A percentile compares a stretch with the other conserved stretches of the same genome.
These are phyloP conservation scores for Boletus subcaerulescens DNA, from an alignment of 768 basidiomycete genomes.

Conservation along the genomic window DNA sequence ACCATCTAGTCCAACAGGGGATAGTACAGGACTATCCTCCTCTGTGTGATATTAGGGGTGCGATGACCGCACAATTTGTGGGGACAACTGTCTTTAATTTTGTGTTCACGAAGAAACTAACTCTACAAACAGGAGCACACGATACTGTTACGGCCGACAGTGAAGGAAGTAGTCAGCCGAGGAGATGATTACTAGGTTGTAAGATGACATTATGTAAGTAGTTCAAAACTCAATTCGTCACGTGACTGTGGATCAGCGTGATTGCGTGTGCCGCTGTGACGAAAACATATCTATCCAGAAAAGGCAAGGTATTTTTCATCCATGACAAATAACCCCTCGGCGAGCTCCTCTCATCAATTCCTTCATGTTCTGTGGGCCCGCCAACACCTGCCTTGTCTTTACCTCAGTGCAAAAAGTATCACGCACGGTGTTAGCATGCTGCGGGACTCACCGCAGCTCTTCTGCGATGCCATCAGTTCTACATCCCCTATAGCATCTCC, in stretches of 20 bases:
- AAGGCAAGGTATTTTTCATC: slow-evolving; percentile 12
- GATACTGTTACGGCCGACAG: slow-evolving; percentile 78
- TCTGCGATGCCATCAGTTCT: slow-evolving; percentile 11
- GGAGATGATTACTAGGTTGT: slow-evolving; percentile 70
- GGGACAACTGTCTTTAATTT: slow-evolving; percentile 25
- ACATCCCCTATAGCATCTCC: slow-evolving; percentile 16
- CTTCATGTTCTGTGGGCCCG: background rate
- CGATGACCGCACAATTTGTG: slow-evolving; percentile 95
- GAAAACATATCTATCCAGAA: slow-evolving; percentile 22
- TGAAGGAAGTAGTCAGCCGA: slow-evolving; percentile 81
- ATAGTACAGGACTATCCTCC: slow-evolving; percentile 94
- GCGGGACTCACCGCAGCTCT: slow-evolving; percentile 21
- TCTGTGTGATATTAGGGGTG: slow-evolving; percentile 75
- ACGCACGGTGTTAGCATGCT: slow-evolving; percentile 17
- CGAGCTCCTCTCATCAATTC: too few relatives aligned
- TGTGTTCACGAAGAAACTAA: slow-evolving; percentile 3
- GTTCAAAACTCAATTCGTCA: background rate
- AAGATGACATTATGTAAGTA: too few relatives aligned
- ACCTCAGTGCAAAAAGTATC: background rate
- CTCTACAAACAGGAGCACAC: slow-evolving; percentile 67
- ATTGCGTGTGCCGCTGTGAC: too few relatives aligned
- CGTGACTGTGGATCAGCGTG: background rate
- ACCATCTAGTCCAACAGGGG: slow-evolving; percentile 83
- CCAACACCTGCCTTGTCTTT: background rate
- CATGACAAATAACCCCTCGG: background rate